Conservation (phyloP, 768 basidiomycete genomes). For the Daedaleopsis nitida region DNA sequence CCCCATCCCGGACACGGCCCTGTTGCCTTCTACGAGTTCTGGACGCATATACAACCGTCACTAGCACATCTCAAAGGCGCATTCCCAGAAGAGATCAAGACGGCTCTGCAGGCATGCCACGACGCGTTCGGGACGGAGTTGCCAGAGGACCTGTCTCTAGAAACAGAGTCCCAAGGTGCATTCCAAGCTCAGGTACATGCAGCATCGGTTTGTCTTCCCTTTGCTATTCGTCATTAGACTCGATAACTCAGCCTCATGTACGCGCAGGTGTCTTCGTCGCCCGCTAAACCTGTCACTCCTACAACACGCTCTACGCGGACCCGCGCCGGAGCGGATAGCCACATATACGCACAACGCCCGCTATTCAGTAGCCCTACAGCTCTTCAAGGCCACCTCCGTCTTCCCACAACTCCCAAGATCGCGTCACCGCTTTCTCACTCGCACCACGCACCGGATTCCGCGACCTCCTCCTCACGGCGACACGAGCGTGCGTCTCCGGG, state of each 20-base stretch:
- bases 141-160: slow-evolving; percentile 44
- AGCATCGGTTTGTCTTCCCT: background rate
- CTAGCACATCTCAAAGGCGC: slow-evolving; percentile 2
- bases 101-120: slow-evolving; percentile 47
- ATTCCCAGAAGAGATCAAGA: slow-evolving; percentile 47
- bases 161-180: slow-evolving; percentile 10
- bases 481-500: background rate
- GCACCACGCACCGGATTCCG: background rate
- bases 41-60: slow-evolving; percentile 44
- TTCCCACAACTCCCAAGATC: background rate
- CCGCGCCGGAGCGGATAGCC: background rate
- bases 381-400: background rate
- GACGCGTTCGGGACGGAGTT: slow-evolving; percentile 50
- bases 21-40: slow-evolving; percentile 55
- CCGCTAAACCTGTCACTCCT: background rate
- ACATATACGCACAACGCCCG: background rate
- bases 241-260: background rate
- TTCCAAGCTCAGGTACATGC: background rate
- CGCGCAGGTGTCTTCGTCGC: background rate
- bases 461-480: background rate
- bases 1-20: slow-evolving; percentile 51
- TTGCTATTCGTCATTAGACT: too few relatives aligned
- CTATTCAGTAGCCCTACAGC: background rate
- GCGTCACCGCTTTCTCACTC: background rate
- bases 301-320: background rate